Evolutionary conservation across 192 early-diverging fungal genomes (phyloP), one percentile per base, ranked within the genome.

Genomic region (Coemansia sp.): DNA sequence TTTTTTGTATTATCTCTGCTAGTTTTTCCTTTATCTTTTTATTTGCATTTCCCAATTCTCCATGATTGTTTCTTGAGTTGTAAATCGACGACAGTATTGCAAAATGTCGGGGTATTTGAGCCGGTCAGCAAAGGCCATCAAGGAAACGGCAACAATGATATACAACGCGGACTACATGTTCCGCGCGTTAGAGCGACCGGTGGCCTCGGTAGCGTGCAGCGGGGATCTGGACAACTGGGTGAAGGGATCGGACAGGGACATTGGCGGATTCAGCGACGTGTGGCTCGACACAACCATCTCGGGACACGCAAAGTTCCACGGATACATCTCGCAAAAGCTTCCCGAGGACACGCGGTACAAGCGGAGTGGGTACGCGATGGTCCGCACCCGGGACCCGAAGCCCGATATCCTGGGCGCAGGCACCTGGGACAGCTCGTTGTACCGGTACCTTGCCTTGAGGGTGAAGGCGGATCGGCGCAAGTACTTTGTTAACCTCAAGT

Each of bases 401-500:
- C 59, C 85, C n/a, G 88, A 90, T 2, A 77, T 96, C 18, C 90
- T 97, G 57, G 87, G 88, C 56, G 86, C 85, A 16, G 90, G 91
- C 44, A 81, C 85, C 69, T 95, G 92, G 87, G 96, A 98, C 75
- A 93, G 91, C 39, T 87, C 87, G 12, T 76, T 91, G 62, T 98
- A 87, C 72, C 86, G 95, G 44, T 98, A 95, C 71, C 78, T 98
- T 43, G 87, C 89, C 1, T 56, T 97, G 56, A 77, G 92, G 21
- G 92, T 93, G 9, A 87, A 86, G 66, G 94, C 93, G 1, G 94
- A 98, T 64, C 68, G 82, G 19, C 84, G 91, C 57, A 92, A 93
- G 76, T 98, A 95, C 53, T 82, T 95, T 87, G 93, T 98, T 62
- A 98, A 98, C 71, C 74, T 98, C 15, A 91, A 95, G 67, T 93